Percentiles rank a stretch among this genome's conserved stretches.
Conservation (phyloP, 2,329 filamentous ascomycete genomes). For the Diplodia mutila region DNA sequence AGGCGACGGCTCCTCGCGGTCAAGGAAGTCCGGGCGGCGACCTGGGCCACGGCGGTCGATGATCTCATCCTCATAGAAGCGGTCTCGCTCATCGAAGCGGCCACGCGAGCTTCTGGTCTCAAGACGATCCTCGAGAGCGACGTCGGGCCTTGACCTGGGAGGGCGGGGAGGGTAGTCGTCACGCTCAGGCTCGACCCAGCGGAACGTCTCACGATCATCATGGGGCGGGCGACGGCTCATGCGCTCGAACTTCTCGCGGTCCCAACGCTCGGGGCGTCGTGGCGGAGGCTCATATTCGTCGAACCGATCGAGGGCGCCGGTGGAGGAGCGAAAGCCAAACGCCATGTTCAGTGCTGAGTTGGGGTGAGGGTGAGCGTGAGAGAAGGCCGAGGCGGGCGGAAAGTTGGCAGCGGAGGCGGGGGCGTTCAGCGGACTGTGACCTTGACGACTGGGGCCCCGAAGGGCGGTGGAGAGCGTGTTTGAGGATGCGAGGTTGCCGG, state of each 20-base stretch:
- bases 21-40: constrained; percentile 51
- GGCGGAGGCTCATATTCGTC: constrained; percentile 48
- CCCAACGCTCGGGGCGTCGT: constrained; percentile 49
- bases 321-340: constrained; percentile 42
- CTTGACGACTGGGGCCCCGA: neutral
- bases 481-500: neutral
- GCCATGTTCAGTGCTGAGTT: constrained; percentile 11
- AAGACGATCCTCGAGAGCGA: constrained; percentile 48
- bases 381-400: neutral
- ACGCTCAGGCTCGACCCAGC: constrained; percentile 51
- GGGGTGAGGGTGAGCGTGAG: neutral
- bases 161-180: constrained; percentile 38
- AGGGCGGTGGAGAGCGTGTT: constrained; percentile 1
- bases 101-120: constrained; percentile 44
- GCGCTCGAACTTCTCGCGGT: constrained; percentile 55
- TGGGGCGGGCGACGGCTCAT: constrained; percentile 38
- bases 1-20: constrained; percentile 47
- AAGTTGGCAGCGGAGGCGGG: constrained; percentile 17
- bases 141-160: constrained; percentile 45
- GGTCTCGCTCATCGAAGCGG: constrained; percentile 57
- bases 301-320: constrained; percentile 48
- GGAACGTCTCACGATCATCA: constrained; percentile 43
- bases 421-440: neutral
- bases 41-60: constrained; percentile 37
- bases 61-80: constrained; percentile 61